Evolutionary conservation across 2,329 filamentous ascomycete species (phyloP).

Genomic region (Alternaria atra): DNA sequence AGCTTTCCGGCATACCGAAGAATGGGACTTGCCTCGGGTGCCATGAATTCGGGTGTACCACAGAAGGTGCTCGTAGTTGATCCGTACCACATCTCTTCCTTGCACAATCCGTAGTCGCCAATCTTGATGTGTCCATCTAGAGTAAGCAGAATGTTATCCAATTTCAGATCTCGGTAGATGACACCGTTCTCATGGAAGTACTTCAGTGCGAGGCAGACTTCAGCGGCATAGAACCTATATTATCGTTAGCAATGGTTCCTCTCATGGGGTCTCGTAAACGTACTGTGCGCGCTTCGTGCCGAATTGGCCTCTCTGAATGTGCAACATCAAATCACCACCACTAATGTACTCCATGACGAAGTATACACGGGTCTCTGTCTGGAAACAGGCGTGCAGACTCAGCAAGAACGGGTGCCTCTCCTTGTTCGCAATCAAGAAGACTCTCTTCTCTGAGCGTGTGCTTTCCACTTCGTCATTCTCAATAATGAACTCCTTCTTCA

Average conservation of each 20-base stretch:
- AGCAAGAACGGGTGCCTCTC: conserved; percentile 96
- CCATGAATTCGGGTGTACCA: conserved; percentile 99
- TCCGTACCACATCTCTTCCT: conserved; percentile 99
- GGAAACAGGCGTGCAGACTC: conserved; percentile 96
- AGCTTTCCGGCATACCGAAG: too few relatives aligned
- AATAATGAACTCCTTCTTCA: conserved; percentile 99
- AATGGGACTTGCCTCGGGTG: conserved; percentile 77
- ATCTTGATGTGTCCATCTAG: conserved; percentile 98
- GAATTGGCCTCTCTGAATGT: conserved; percentile 97
- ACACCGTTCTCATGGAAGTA: conserved; percentile 99
- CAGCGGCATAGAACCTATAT: conserved; percentile 88
- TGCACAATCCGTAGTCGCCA: conserved; percentile 97
- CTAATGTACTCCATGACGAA: conserved; percentile 99
- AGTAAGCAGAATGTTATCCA: conserved; percentile 90
- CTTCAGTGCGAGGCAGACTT: conserved; percentile 95
- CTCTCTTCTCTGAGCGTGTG: conserved; percentile 95
- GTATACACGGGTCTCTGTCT: conserved; percentile 97
- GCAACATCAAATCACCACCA: conserved; percentile 97
- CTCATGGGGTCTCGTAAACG: conserved; percentile 49
- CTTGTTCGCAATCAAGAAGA: conserved; percentile 96
- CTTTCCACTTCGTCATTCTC: conserved; percentile 99
- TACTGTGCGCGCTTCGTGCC: conserved; percentile 95
- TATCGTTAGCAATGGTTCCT: conserved; percentile 21
- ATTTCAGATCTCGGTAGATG: conserved; percentile 86
- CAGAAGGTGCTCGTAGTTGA: conserved; percentile 98